A percentile compares a stretch with the other conserved stretches of the same genome.
These are phyloP conservation scores for Piper longum DNA, from an alignment of 164 flowering plant genomes.

Conservation along the genomic window DNA sequence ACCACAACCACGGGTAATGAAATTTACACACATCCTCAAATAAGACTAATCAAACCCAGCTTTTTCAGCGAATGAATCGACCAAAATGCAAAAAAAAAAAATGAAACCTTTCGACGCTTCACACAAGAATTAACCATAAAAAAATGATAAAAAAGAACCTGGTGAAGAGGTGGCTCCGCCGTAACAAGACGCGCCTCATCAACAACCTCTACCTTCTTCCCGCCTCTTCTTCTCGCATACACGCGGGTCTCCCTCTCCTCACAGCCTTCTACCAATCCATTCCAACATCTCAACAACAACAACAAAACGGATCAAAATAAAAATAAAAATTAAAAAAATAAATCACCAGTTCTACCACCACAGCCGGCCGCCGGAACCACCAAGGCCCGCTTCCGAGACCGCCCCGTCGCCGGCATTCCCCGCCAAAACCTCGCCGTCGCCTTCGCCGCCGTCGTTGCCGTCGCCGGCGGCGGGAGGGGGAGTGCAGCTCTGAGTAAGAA, in stretches of 20 bases:
- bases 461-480: not conserved
- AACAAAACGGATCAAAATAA: not conserved
- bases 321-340: too few relatives aligned
- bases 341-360: not conserved
- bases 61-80: not conserved
- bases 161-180: constrained; percentile 12
- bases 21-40: not conserved
- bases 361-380: not conserved
- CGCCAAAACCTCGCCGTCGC: not conserved
- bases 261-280: not conserved
- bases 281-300: not conserved
- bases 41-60: too few relatives aligned
- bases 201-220: constrained; percentile 13
- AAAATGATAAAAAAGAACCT: constrained; percentile 10
- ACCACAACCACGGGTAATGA: not conserved
- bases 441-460: not conserved
- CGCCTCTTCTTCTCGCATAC: constrained; percentile 40
- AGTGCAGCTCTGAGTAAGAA: too few relatives aligned
- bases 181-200: constrained; percentile 4
- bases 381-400: not conserved
- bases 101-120: not conserved
- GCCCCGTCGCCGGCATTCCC: not conserved
- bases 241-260: constrained; percentile 13
- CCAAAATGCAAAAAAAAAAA: not conserved
- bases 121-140: not conserved